These are phyloP conservation scores for Yamadazyma epiphylla DNA, from an alignment of 1,139 yeast species.

Conservation along the genomic window DNA sequence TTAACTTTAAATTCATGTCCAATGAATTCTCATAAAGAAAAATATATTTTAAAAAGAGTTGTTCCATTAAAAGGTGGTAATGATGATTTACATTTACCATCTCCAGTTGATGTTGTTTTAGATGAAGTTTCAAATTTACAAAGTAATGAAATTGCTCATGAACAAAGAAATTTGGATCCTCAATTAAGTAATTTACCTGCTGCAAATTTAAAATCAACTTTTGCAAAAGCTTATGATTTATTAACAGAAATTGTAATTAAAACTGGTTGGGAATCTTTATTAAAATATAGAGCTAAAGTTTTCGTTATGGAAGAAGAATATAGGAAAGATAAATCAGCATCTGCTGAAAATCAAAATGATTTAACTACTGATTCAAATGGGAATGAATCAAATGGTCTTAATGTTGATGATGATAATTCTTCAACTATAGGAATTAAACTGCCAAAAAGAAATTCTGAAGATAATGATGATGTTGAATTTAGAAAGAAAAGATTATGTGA, in stretches of 20 bases:
- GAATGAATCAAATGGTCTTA: slow-evolving; percentile 11
- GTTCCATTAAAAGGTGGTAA: slow-evolving; percentile 53
- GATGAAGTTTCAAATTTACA: slow-evolving; percentile 58
- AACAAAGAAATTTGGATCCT: slow-evolving; percentile 60
- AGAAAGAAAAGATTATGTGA: slow-evolving; percentile 84
- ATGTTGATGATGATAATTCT: slow-evolving; percentile 20
- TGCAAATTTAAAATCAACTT: slow-evolving; percentile 71
- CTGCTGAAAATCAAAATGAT: slow-evolving; percentile 14
- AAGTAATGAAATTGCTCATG: slow-evolving; percentile 47
- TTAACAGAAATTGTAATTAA: slow-evolving; percentile 67
- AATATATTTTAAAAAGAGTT: slow-evolving; percentile 51
- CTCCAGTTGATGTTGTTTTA: slow-evolving; percentile 73
- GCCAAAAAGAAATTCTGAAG: slow-evolving; percentile 21
- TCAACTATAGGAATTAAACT: slow-evolving; percentile 39
- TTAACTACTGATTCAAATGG: slow-evolving; percentile 1
- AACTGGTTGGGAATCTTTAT: slow-evolving; percentile 88
- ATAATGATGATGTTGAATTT: slow-evolving; percentile 40
- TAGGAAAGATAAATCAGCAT: slow-evolving; percentile 37
- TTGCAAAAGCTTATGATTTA: slow-evolving; percentile 73
- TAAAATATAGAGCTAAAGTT: slow-evolving; percentile 74
- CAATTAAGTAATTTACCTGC: slow-evolving; percentile 72
- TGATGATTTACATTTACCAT: slow-evolving; percentile 67
- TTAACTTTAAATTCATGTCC: slow-evolving; percentile 88
- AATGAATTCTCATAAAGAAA: slow-evolving; percentile 72
- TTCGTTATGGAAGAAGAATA: slow-evolving; percentile 97